These are phyloP conservation scores for Ascochyta lentis DNA, from an alignment of 2,329 filamentous ascomycete species.

Conservation along the genomic window DNA sequence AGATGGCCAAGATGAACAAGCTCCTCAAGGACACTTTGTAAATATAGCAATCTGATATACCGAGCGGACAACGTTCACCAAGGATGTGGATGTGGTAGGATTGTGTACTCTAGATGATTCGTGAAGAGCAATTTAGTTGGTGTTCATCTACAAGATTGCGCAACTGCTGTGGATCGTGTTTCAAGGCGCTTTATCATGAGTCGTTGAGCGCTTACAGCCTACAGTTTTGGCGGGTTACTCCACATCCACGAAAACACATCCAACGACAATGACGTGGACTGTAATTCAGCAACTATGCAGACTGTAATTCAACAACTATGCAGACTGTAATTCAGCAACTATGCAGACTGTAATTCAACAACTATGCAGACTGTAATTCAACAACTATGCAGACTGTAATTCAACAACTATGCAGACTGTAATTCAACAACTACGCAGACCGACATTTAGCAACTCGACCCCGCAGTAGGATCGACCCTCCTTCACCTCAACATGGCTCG, in stretches of 20 bases:
- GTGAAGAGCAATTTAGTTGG: constrained; percentile 34
- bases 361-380: too few relatives aligned
- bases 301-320: too few relatives aligned
- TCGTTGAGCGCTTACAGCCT: background rate
- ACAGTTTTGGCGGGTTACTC: background rate
- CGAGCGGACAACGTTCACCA: constrained; percentile 16
- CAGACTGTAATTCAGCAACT: background rate
- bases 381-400: too few relatives aligned
- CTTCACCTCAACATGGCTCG: constrained; percentile 7
- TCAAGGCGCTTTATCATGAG: background rate
- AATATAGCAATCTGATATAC: constrained; percentile 55
- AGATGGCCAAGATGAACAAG: constrained; percentile 99
- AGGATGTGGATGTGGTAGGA: constrained; percentile 25
- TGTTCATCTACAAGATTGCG: constrained; percentile 12
- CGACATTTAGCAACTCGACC: background rate
- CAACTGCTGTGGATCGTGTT: background rate
- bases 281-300: too few relatives aligned
- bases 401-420: too few relatives aligned
- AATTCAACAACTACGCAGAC: too few relatives aligned
- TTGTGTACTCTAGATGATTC: constrained; percentile 47
- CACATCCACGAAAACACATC: background rate
- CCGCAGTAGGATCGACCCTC: background rate
- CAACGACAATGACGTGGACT: too few relatives aligned
- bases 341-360: too few relatives aligned
- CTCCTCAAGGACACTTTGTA: constrained; percentile 95